These are phyloP conservation scores for Panaeolus cyanescens DNA, from an alignment of 768 basidiomycete species.

Conservation along the genomic window DNA sequence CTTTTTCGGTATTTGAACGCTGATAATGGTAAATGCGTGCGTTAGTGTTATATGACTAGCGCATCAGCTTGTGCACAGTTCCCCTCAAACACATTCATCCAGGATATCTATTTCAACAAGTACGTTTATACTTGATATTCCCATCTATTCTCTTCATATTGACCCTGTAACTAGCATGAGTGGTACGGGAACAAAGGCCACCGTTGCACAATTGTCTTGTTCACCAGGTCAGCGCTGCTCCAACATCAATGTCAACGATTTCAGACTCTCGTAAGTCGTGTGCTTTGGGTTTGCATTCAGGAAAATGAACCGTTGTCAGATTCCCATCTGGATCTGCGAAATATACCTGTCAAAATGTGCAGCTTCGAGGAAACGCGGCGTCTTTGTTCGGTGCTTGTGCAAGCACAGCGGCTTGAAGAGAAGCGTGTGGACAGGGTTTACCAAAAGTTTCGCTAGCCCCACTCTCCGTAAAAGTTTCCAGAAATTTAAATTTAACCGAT, in stretches of 20 bases:
- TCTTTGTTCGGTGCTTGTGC: constrained; percentile 43
- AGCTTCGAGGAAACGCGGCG: constrained; percentile 44
- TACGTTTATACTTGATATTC: constrained; percentile 18
- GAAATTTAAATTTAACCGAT: too few relatives aligned
- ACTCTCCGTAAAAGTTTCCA: neutral
- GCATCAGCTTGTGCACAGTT: constrained; percentile 51
- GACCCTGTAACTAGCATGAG: constrained; percentile 46
- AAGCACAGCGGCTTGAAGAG: constrained; percentile 21
- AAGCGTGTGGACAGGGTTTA: neutral
- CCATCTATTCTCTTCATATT: constrained; percentile 4
- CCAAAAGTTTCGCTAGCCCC: neutral
- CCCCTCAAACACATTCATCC: constrained; percentile 56
- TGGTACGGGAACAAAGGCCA: constrained; percentile 55
- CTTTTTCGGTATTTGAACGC: neutral
- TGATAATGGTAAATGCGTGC: neutral
- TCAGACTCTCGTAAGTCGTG: constrained; percentile 43
- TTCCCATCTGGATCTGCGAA: constrained; percentile 42
- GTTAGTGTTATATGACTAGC: constrained; percentile 52
- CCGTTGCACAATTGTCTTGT: constrained; percentile 57
- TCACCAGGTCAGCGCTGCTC: constrained; percentile 55
- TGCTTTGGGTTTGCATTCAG: neutral
- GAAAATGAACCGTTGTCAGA: constrained; percentile 20
- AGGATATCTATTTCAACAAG: constrained; percentile 59
- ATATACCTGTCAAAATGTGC: constrained; percentile 58
- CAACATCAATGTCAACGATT: constrained; percentile 46